Evolutionary conservation across 2,329 filamentous ascomycete genomes (phyloP).

Genomic region (Arthrobotrys sinensis): DNA sequence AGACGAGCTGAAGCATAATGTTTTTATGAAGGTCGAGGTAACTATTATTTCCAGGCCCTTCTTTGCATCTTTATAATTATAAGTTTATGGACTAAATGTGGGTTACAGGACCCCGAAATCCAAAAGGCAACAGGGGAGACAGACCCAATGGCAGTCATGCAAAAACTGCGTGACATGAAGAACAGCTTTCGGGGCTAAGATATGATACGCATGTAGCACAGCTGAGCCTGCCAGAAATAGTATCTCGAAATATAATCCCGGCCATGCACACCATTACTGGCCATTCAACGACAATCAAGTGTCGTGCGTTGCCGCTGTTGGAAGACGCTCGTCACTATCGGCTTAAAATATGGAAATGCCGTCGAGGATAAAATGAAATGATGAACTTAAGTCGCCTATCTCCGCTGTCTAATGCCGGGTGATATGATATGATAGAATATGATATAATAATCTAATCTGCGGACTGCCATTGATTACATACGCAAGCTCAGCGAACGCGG

Average conservation of each 20-base stretch:
- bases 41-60: too few relatives aligned
- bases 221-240: too few relatives aligned
- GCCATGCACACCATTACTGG: too few relatives aligned
- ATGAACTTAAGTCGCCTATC: slow-evolving; percentile 42
- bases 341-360: slow-evolving; percentile 34
- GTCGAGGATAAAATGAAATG: slow-evolving; percentile 3
- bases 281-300: neutral
- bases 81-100: too few relatives aligned
- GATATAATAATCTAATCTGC: neutral
- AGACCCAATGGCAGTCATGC: slow-evolving; percentile 87
- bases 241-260: too few relatives aligned
- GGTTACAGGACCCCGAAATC: slow-evolving; percentile 80
- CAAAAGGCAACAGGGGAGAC: slow-evolving; percentile 87
- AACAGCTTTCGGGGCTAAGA: slow-evolving; percentile 69
- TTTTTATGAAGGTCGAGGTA: slow-evolving; percentile 92
- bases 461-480: neutral
- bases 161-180: slow-evolving; percentile 89
- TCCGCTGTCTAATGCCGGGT: slow-evolving; percentile 50
- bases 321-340: slow-evolving; percentile 32
- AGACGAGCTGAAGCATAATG: slow-evolving; percentile 96
- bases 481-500: neutral
- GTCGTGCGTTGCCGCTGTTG: slow-evolving; percentile 52
- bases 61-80: too few relatives aligned
- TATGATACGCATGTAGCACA: neutral
- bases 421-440: neutral